These are phyloP conservation scores for Paxillus ammoniavirescens DNA, from an alignment of 768 basidiomycete genomes.

Conservation along the genomic window DNA sequence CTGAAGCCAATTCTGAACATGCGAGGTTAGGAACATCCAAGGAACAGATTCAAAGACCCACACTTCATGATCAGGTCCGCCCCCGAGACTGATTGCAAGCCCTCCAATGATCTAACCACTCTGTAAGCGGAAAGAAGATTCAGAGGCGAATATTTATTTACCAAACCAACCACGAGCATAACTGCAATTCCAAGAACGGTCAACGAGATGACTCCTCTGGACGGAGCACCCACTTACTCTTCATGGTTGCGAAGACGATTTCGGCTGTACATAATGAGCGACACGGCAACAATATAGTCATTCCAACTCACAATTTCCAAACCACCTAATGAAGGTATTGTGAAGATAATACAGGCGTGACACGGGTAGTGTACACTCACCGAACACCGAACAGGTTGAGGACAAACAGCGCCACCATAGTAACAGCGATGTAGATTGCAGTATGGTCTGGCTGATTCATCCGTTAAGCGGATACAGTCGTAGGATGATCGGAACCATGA, in stretches of 20 bases:
- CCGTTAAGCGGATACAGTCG: constrained; percentile 9
- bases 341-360: constrained; percentile 34
- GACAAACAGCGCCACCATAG: constrained; percentile 37
- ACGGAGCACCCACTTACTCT: constrained; percentile 12
- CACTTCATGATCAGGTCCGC: constrained; percentile 50
- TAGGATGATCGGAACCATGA: background rate
- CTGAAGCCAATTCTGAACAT: constrained; percentile 17
- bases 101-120: constrained; percentile 33
- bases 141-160: background rate
- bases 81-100: constrained; percentile 58
- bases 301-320: constrained; percentile 18
- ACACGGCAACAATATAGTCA: background rate
- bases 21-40: constrained; percentile 7
- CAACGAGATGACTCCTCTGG: background rate
- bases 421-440: constrained; percentile 39
- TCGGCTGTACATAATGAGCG: constrained; percentile 19
- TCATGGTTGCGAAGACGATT: constrained; percentile 20
- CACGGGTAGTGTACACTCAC: constrained; percentile 36
- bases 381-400: constrained; percentile 49
- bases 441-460: constrained; percentile 32
- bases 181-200: constrained; percentile 22
- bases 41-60: constrained; percentile 31
- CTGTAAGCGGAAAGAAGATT: background rate
- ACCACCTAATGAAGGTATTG: constrained; percentile 26
- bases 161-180: constrained; percentile 36